These are phyloP conservation scores for Grosmannia huntii DNA, from an alignment of 2,329 filamentous ascomycete genomes.

Conservation along the genomic window DNA sequence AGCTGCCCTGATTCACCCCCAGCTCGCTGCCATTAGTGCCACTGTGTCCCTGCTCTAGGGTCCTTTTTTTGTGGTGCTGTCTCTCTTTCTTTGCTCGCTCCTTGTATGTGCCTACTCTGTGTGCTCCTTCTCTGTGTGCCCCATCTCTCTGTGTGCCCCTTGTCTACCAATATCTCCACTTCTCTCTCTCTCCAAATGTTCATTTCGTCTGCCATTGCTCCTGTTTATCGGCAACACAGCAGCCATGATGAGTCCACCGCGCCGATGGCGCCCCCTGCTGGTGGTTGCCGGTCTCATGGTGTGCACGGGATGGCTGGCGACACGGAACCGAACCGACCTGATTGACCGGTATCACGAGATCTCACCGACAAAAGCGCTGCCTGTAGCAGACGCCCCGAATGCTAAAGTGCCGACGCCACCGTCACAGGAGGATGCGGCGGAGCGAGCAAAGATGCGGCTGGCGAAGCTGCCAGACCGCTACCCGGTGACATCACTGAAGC, in stretches of 20 bases:
- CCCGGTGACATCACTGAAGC: conserved; percentile 18
- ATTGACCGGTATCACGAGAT: background rate
- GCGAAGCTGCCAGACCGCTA: conserved; percentile 22
- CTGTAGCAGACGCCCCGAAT: background rate
- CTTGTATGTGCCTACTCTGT: too few relatives aligned
- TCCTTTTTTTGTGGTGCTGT: too few relatives aligned
- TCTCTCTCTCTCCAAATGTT: background rate
- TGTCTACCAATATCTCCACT: background rate
- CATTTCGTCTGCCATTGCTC: background rate
- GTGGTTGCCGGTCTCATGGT: conserved; percentile 4
- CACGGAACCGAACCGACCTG: conserved; percentile 3
- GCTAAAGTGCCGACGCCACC: conserved; percentile 5
- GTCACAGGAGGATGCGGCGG: background rate
- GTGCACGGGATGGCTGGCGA: conserved; percentile 2
- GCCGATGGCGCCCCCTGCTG: conserved; percentile 12
- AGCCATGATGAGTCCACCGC: conserved; percentile 9
- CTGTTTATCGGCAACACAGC: too few relatives aligned
- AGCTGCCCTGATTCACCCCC: too few relatives aligned
- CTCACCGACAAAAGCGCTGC: background rate
- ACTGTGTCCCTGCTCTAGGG: too few relatives aligned
- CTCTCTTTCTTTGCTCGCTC: too few relatives aligned
- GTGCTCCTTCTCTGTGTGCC: background rate
- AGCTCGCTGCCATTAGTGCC: too few relatives aligned
- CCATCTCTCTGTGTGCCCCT: too few relatives aligned
- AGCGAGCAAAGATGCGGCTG: conserved; percentile 9